phyloP scores from a whole-genome alignment of 805 yeast genomes.

The Teunomyces gatunensis region DNA sequence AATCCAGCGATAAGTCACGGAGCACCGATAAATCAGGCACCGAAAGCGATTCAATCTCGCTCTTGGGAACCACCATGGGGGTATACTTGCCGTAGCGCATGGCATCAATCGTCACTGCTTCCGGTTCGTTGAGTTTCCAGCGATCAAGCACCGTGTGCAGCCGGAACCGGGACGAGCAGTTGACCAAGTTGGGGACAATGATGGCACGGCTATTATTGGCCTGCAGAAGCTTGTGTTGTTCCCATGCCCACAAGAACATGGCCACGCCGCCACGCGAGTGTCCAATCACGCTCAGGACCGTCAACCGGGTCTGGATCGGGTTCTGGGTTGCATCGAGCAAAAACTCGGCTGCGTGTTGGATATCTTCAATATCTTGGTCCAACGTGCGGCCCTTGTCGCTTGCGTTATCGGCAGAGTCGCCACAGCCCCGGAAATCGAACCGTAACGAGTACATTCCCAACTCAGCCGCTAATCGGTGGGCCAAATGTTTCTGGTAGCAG shows the following conservation, averaged over 20 bases:
- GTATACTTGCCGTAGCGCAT: conserved; percentile 52
- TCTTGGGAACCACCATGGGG: conserved; percentile 40
- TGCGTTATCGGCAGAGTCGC: conserved; percentile 59
- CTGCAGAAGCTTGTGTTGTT: conserved; percentile 37
- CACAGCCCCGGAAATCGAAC: conserved; percentile 85
- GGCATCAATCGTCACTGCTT: conserved; percentile 23
- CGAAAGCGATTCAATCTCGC: conserved; percentile 53
- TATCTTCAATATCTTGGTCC: conserved; percentile 65
- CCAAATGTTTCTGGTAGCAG: conserved; percentile 65
- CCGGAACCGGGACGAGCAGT: conserved; percentile 69
- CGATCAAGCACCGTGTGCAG: conserved; percentile 46
- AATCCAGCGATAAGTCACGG: conserved; percentile 39
- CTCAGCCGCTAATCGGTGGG: conserved; percentile 54
- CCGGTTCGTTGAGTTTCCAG: conserved; percentile 21
- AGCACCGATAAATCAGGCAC: conserved; percentile 45
- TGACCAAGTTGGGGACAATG: conserved; percentile 63
- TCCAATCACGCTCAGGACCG: conserved; percentile 58
- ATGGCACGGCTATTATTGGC: conserved; percentile 26
- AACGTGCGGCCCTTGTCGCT: conserved; percentile 53
- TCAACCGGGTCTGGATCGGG: conserved; percentile 41
- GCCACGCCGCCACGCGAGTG: conserved; percentile 83
- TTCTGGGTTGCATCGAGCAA: conserved; percentile 25
- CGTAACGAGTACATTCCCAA: conserved; percentile 66
- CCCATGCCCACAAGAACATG: conserved; percentile 67
- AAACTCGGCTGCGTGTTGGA: conserved; percentile 41